Evolutionary conservation across 176 grass and related monocot species (phyloP), one percentile per base, ranked within the genome.

Genomic region (Triticum monococcum): DNA sequence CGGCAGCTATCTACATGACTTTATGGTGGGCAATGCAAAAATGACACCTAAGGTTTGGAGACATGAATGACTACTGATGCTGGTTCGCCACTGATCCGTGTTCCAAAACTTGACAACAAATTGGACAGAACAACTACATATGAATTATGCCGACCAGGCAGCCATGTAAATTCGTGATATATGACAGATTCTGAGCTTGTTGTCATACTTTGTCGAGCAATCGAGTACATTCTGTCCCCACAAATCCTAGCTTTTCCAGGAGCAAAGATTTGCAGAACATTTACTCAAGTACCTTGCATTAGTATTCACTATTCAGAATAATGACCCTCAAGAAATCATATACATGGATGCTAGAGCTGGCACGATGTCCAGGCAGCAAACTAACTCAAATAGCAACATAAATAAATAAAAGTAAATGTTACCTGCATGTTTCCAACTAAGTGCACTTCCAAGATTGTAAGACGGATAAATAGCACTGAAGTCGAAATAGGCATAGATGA

Each of bases 221-320:
- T 35, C 48, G 0, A 60, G 33, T 22, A 59, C 57, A 84, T 79
- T 90, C 60, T 45, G 80, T 28, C 80, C 84, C 85, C 43, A 84
- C 85, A 46, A 79, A 38, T 36, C 25, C 66, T 72, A 83, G 18
- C 24, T 73, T 73, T 73, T 78, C 24, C 28, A 83, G 41, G 10
- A 73, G 35, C 62, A 74, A 9, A 79, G 2, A 59, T 79, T 36
- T 70, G 59, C 20, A 74, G 67, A 25, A 36, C 9, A 67, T 86
- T 89, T 22, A 81, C 69, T 80, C 45, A 81, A 75, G 33, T 72
- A 69, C 25, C 66, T 82, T 8, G 46, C 75, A 60, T 87, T 54
- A 83, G 79, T 75, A 86, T 83, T 90, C 45, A 80, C 13, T 75
- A 86, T 83, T 90, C 46, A 80, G 25, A 84, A 83, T 63, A 83